Conservation (phyloP, 768 basidiomycete genomes). For the Gloeopeniophorella convolvens region DNA sequence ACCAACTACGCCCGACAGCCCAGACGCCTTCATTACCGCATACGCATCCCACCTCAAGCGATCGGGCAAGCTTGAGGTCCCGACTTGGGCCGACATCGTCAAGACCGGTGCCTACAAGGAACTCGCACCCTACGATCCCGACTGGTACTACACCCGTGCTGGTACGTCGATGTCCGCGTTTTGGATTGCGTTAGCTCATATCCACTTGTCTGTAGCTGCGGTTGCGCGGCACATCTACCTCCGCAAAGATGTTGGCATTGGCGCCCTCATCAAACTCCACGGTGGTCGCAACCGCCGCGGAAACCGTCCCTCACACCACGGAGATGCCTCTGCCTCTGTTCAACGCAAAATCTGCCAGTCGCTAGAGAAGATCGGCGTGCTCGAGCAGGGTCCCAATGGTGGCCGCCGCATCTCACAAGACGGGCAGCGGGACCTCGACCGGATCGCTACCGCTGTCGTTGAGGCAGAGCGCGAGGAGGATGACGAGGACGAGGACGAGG, state of each 20-base stretch:
- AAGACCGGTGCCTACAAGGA: conserved; percentile 98
- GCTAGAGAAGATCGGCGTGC: conserved; percentile 96
- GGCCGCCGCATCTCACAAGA: conserved; percentile 96
- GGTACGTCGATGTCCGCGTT: conserved; percentile 48
- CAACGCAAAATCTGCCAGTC: conserved; percentile 96
- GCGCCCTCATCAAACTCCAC: conserved; percentile 91
- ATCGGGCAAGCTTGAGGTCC: conserved; percentile 98
- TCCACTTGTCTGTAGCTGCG: conserved; percentile 54
- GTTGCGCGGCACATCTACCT: conserved; percentile 99
- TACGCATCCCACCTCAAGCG: conserved; percentile 96
- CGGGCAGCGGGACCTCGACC: conserved; percentile 92
- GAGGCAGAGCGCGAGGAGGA: conserved; percentile 71
- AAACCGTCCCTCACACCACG: conserved; percentile 94
- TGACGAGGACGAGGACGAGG: conserved; percentile 66
- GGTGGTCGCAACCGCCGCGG: conserved; percentile 95
- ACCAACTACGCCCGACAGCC: conserved; percentile 40
- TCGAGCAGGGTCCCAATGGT: conserved; percentile 90
- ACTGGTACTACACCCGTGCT: conserved; percentile 99
- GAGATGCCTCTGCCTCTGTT: conserved; percentile 75
- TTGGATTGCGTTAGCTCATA: neutral
- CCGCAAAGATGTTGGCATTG: conserved; percentile 93
- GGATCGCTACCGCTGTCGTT: conserved; percentile 85
- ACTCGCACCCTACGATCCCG: conserved; percentile 97
- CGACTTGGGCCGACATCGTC: conserved; percentile 96
- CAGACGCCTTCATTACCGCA: conserved; percentile 88